Percentiles rank a stretch among this genome's conserved stretches.
Evolutionary conservation across 2,329 filamentous ascomycete species (phyloP).

Genomic region (Diaporthe humulicola): DNA sequence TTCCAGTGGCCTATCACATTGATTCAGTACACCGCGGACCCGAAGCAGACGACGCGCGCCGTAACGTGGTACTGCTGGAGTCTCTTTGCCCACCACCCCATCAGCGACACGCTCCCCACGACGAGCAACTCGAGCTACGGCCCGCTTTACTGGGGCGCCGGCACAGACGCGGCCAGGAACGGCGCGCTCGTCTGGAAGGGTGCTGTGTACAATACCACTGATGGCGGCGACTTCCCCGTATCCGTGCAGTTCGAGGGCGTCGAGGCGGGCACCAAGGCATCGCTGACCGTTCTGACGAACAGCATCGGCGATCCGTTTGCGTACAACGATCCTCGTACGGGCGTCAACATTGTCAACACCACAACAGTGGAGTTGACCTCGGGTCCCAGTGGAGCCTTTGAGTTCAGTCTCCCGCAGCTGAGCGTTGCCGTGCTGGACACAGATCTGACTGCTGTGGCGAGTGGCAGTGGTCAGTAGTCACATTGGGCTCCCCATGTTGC

Average conservation of each 20-base stretch:
- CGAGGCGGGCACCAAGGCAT: constrained; percentile 53
- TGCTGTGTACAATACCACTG: constrained; percentile 66
- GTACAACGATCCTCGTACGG: constrained; percentile 58
- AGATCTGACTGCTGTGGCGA: constrained; percentile 14
- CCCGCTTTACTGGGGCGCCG: constrained; percentile 65
- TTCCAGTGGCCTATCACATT: constrained; percentile 66
- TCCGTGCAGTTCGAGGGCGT: constrained; percentile 60
- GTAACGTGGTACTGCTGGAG: constrained; percentile 65
- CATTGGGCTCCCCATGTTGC: neutral
- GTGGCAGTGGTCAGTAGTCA: neutral
- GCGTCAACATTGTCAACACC: constrained; percentile 64
- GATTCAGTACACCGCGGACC: constrained; percentile 62
- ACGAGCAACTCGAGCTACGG: constrained; percentile 55
- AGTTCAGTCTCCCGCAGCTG: constrained; percentile 65
- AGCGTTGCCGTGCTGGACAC: constrained; percentile 69
- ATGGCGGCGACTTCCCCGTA: constrained; percentile 58
- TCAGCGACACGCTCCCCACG: constrained; percentile 61
- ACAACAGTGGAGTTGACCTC: constrained; percentile 55
- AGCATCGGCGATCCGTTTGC: constrained; percentile 57
- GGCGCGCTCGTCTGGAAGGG: constrained; percentile 63
- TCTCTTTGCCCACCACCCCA: constrained; percentile 60
- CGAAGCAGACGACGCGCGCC: constrained; percentile 61
- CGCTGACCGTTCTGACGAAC: constrained; percentile 59
- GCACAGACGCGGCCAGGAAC: constrained; percentile 54
- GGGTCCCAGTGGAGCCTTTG: constrained; percentile 60